Evolutionary conservation across 202 grass and related monocot species (phyloP).

Genomic region (Eragrostis tef): DNA sequence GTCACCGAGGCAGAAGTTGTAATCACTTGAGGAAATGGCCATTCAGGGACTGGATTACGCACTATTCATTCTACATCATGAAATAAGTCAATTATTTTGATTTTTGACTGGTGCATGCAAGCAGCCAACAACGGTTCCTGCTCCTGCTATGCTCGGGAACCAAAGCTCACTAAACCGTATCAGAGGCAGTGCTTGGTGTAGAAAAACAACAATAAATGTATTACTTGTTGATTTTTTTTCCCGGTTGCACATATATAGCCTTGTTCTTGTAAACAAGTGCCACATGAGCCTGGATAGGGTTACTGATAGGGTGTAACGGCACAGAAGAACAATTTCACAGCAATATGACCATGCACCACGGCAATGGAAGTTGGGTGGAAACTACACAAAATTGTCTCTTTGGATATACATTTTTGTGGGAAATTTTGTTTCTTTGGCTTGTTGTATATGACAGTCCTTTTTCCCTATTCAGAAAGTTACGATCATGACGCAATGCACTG

Average conservation of each 20-base stretch:
- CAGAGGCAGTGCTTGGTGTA: not conserved
- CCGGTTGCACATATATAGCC: not conserved
- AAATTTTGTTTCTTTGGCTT: too few species aligned
- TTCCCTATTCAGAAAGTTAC: too few species aligned
- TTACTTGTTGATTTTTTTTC: not conserved
- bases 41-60: not conserved
- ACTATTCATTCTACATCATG: not conserved
- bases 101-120: not conserved
- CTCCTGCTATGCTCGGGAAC: not conserved
- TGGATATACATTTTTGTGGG: too few species aligned
- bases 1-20: constrained; percentile 46
- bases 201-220: not conserved
- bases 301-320: too few species aligned
- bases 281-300: not conserved
- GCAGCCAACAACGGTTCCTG: not conserved
- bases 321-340: too few species aligned
- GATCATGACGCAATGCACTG: too few species aligned
- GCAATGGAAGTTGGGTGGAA: too few species aligned
- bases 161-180: too few species aligned
- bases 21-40: not conserved
- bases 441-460: too few species aligned
- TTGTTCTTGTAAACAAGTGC: not conserved
- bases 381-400: too few species aligned
- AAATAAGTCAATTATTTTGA: not conserved
- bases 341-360: not conserved